Conservation (phyloP, 2,329 filamentous ascomycete genomes). For the Aspergillus terreus region DNA sequence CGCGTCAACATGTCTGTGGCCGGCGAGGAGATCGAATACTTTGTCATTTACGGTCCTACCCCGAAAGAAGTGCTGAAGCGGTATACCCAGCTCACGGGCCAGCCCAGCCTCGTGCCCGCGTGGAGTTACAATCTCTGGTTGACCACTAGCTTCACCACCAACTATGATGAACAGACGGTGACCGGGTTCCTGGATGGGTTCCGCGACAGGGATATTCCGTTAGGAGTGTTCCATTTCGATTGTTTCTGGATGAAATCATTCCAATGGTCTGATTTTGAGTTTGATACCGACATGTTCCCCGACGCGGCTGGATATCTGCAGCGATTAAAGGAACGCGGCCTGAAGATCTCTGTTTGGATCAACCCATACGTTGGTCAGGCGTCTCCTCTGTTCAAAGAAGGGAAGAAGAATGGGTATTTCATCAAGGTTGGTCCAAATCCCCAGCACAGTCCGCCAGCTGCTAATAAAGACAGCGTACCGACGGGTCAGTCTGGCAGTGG, state of each 20-base stretch:
- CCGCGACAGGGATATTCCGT: constrained; percentile 59
- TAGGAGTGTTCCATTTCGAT: constrained; percentile 73
- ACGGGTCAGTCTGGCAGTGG: constrained; percentile 72
- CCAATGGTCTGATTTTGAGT: constrained; percentile 71
- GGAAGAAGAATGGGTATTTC: constrained; percentile 61
- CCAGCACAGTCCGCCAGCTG: background rate
- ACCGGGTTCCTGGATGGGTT: constrained; percentile 65
- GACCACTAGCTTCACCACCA: constrained; percentile 68
- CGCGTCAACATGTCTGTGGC: constrained; percentile 67
- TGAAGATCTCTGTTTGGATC: constrained; percentile 73
- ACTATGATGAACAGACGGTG: constrained; percentile 67
- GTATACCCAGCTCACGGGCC: constrained; percentile 66
- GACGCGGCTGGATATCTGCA: constrained; percentile 63
- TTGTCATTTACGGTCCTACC: constrained; percentile 66
- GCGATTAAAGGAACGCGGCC: constrained; percentile 59
- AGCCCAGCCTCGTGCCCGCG: constrained; percentile 60
- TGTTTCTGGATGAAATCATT: constrained; percentile 76
- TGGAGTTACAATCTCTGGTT: constrained; percentile 78
- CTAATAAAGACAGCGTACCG: constrained; percentile 44
- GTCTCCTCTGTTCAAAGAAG: constrained; percentile 62
- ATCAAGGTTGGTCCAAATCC: constrained; percentile 45
- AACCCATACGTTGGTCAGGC: constrained; percentile 72
- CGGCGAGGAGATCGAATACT: constrained; percentile 69
- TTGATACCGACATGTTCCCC: constrained; percentile 65
- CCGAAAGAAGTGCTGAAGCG: constrained; percentile 68